phyloP scores from a whole-genome alignment of 164 flowering plant genomes.

The Vitis rupestris region DNA sequence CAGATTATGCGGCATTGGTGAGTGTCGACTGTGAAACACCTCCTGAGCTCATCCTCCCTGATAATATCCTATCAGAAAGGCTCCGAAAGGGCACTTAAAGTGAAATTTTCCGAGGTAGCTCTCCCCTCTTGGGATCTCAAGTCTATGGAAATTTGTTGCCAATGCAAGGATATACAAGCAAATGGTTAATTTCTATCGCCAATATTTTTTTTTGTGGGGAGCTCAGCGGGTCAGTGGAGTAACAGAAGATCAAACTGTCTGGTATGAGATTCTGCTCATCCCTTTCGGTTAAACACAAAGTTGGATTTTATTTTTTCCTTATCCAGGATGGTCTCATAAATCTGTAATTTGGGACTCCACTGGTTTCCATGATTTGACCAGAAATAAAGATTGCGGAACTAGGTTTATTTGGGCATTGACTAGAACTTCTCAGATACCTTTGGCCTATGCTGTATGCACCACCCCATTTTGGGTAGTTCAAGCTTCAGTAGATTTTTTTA shows the following conservation, averaged over 20 bases:
- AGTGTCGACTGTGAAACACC: slow-evolving; percentile 77
- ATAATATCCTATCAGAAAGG: slow-evolving; percentile 57
- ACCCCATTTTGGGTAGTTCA: no score
- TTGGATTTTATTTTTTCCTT: neutral
- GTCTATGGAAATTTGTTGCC: slow-evolving; percentile 10
- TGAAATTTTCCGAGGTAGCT: slow-evolving; percentile 1
- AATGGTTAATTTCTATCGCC: slow-evolving; percentile 15
- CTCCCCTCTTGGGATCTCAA: slow-evolving; percentile 9
- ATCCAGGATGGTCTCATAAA: slow-evolving; percentile 1
- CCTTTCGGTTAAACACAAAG: slow-evolving; percentile 5
- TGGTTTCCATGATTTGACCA: neutral
- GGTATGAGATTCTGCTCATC: slow-evolving; percentile 3
- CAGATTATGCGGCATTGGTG: slow-evolving; percentile 80
- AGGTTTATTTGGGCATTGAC: neutral
- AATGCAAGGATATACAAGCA: slow-evolving; percentile 9
- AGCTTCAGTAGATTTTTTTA: no score
- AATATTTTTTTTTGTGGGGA: slow-evolving; percentile 27
- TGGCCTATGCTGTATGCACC: neutral
- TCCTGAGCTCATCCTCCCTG: slow-evolving; percentile 65
- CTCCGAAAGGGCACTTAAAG: slow-evolving; percentile 38
- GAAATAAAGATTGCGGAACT: neutral
- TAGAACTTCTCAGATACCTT: neutral
- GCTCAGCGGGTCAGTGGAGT: neutral
- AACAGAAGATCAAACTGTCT: neutral
- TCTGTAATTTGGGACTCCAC: neutral